phyloP scores from a whole-genome alignment of 192 early-diverging fungal genomes.

The Gaertneriomyces sp. region DNA sequence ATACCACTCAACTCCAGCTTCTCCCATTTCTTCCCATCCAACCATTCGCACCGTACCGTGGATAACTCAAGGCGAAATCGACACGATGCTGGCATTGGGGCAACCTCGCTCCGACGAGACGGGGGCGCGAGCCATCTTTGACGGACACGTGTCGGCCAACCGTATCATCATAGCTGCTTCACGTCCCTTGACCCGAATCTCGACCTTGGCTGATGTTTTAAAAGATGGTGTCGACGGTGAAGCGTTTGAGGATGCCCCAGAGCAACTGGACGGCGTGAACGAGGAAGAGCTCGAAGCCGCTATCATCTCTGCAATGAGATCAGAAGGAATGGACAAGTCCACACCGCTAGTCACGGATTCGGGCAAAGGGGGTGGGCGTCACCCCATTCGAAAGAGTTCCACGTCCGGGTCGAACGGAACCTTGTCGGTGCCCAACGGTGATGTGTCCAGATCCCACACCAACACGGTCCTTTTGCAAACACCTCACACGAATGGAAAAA shows the following conservation, averaged over 20 bases:
- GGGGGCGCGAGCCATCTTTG: constrained; percentile 17
- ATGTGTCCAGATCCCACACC: neutral
- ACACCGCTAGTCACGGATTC: constrained; percentile 21
- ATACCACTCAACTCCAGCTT: neutral
- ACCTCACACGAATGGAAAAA: neutral
- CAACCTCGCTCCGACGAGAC: constrained; percentile 23
- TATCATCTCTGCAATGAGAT: constrained; percentile 4
- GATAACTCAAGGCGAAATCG: constrained; percentile 34
- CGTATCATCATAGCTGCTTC: constrained; percentile 17
- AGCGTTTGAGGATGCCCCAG: neutral
- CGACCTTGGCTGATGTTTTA: constrained; percentile 7
- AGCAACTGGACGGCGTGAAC: neutral
- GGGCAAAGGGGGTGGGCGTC: constrained; percentile 30
- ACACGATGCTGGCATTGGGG: constrained; percentile 28
- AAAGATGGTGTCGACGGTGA: neutral
- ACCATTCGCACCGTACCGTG: constrained; percentile 32
- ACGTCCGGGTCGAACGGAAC: neutral
- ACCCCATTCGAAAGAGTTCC: constrained; percentile 3
- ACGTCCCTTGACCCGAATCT: constrained; percentile 3
- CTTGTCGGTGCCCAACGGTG: neutral
- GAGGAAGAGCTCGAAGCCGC: constrained; percentile 9
- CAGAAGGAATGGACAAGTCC: constrained; percentile 18
- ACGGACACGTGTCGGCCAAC: constrained; percentile 23
- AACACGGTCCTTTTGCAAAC: neutral
- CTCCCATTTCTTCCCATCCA: neutral